These are phyloP conservation scores for Trametes punicea DNA, from an alignment of 768 basidiomycete species.

Conservation along the genomic window DNA sequence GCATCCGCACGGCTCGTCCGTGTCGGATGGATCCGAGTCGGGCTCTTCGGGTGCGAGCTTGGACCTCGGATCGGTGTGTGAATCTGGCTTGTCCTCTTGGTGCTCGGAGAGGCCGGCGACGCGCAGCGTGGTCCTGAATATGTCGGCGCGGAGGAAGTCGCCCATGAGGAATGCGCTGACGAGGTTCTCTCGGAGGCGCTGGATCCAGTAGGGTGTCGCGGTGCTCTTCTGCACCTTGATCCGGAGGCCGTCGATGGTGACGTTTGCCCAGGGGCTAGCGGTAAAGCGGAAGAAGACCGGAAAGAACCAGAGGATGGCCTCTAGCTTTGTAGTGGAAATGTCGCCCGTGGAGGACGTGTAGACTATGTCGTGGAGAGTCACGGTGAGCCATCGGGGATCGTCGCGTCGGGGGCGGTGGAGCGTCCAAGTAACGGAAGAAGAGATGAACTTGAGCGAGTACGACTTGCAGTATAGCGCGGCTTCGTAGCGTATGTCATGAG, in stretches of 20 bases:
- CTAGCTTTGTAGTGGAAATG: constrained; percentile 23
- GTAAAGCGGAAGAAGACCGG: constrained; percentile 38
- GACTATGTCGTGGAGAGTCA: constrained; percentile 29
- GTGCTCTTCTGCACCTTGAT: constrained; percentile 34
- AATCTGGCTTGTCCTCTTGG: constrained; percentile 4
- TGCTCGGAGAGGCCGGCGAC: constrained; percentile 27
- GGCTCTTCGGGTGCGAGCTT: constrained; percentile 3
- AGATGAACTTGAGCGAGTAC: constrained; percentile 21
- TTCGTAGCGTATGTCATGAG: constrained; percentile 21
- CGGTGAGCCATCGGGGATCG: constrained; percentile 33
- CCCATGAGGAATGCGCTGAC: constrained; percentile 39
- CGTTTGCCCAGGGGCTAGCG: constrained; percentile 35
- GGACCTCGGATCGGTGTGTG: constrained; percentile 2
- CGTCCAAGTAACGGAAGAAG: constrained; percentile 20
- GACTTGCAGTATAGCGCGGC: constrained; percentile 19
- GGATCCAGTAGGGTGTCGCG: constrained; percentile 37
- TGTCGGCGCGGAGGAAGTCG: constrained; percentile 38
- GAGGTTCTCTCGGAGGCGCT: constrained; percentile 35
- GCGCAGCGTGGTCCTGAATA: constrained; percentile 35
- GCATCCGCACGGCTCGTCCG: background rate
- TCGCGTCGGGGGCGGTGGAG: constrained; percentile 31
- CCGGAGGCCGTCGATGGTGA: constrained; percentile 36
- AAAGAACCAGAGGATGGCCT: constrained; percentile 36
- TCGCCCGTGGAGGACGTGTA: constrained; percentile 31
- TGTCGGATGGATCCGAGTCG: background rate